Conservation (phyloP, 768 basidiomycete genomes). For the Tulasnella sp. region DNA sequence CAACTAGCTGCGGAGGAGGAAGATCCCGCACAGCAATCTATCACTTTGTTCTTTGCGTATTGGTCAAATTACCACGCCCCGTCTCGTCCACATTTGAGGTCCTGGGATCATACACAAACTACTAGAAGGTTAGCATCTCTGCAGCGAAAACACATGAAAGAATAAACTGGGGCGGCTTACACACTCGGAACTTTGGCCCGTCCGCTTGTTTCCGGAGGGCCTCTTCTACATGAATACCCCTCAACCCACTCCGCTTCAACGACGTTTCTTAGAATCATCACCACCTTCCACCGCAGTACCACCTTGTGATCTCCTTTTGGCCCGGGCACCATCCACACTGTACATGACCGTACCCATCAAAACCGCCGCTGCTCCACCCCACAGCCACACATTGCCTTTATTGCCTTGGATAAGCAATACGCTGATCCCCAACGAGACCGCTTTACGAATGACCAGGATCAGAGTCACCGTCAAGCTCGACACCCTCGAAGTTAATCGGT, state of each 20-base stretch:
- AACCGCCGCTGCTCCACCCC: constrained; percentile 65
- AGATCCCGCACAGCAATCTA: neutral
- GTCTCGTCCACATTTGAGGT: neutral
- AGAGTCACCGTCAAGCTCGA: constrained; percentile 74
- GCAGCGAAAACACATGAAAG: neutral
- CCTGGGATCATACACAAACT: neutral
- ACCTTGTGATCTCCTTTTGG: constrained; percentile 29
- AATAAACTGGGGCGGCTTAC: neutral
- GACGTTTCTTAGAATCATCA: neutral
- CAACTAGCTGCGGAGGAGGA: neutral
- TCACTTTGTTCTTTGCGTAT: neutral
- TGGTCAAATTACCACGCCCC: neutral
- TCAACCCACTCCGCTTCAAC: neutral
- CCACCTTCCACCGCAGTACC: neutral
- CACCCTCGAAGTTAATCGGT: constrained; percentile 75
- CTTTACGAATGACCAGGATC: constrained; percentile 76
- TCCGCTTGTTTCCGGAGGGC: constrained; percentile 1
- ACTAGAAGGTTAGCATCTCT: neutral
- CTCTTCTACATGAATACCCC: neutral
- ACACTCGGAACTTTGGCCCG: neutral
- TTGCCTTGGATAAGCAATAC: constrained; percentile 49
- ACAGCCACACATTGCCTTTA: constrained; percentile 48
- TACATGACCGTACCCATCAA: constrained; percentile 69
- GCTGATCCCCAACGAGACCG: constrained; percentile 69
- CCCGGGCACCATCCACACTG: constrained; percentile 44